phyloP scores from a whole-genome alignment of 768 basidiomycete genomes.

The Cyclocybe aegerita region DNA sequence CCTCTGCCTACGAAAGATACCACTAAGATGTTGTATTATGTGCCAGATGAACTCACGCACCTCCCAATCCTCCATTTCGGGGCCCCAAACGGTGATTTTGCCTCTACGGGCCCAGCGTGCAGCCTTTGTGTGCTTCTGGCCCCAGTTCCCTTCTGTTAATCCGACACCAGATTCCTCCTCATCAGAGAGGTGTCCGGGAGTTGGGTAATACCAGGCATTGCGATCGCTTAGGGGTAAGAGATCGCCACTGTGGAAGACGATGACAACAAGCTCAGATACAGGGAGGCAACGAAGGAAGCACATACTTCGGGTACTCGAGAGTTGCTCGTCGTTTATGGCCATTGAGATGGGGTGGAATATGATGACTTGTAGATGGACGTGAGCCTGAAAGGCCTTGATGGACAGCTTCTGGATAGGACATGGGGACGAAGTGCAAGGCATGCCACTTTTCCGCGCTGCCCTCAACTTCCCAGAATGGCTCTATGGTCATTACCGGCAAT shows the following conservation, averaged over 20 bases:
- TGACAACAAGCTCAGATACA: constrained; percentile 14
- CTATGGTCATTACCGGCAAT: constrained; percentile 13
- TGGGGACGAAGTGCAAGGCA: constrained; percentile 3
- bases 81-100: constrained; percentile 84
- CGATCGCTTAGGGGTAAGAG: constrained; percentile 61
- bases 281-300: constrained; percentile 19
- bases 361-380: constrained; percentile 21
- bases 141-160: constrained; percentile 75
- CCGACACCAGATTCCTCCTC: constrained; percentile 51
- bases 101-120: constrained; percentile 81
- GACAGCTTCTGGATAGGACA: constrained; percentile 20
- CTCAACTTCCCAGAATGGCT: constrained; percentile 1
- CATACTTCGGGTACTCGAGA: constrained; percentile 27
- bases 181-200: constrained; percentile 70
- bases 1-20: constrained; percentile 58
- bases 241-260: constrained; percentile 23
- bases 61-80: constrained; percentile 85
- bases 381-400: constrained; percentile 17
- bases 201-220: constrained; percentile 83
- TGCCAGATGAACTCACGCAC: constrained; percentile 34
- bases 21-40: constrained; percentile 3
- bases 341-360: constrained; percentile 20
- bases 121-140: constrained; percentile 72
- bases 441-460: not conserved
- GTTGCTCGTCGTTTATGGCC: constrained; percentile 28